A percentile compares a stretch with the other conserved stretches of the same genome.
Conservation (phyloP, 2,329 filamentous ascomycete genomes). For the Penicillium sp. region DNA sequence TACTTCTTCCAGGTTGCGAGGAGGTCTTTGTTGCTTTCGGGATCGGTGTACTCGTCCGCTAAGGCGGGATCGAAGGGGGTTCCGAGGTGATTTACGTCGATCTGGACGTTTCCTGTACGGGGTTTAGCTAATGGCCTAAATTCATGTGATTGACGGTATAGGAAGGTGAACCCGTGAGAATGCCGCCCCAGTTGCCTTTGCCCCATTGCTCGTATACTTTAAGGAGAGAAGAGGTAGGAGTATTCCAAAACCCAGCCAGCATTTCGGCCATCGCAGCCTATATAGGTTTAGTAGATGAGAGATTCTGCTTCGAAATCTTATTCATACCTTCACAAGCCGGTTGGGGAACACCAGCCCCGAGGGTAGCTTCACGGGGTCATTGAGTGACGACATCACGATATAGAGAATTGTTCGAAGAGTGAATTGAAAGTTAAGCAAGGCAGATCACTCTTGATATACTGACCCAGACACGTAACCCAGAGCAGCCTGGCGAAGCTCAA, state of each 20-base stretch:
- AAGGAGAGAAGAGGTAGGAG: conserved; percentile 50
- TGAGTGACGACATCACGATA: conserved; percentile 30
- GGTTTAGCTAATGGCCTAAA: not conserved
- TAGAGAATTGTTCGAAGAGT: not conserved
- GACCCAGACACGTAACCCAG: not conserved
- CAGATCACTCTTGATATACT: not conserved
- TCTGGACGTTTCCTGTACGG: conserved; percentile 45
- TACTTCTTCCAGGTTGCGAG: conserved; percentile 36
- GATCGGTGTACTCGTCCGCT: conserved; percentile 31
- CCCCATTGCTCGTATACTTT: conserved; percentile 60
- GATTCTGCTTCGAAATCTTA: conserved; percentile 13
- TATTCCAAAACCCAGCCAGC: conserved; percentile 52
- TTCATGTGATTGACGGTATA: not conserved
- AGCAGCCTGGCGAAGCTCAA: not conserved
- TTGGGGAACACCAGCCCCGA: conserved; percentile 63
- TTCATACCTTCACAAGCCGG: conserved; percentile 52
- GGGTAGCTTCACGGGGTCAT: conserved; percentile 55
- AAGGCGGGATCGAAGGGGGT: conserved; percentile 37
- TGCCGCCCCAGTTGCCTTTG: conserved; percentile 46
- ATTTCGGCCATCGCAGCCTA: conserved; percentile 51
- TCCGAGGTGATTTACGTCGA: conserved; percentile 50
- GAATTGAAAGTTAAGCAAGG: not conserved
- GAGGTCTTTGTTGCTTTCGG: conserved; percentile 22
- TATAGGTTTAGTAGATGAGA: not conserved
- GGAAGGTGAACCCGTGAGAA: conserved; percentile 47